Evolutionary conservation across 306 rosid genomes (phyloP).

Genomic region (Fagus sylvatica): DNA sequence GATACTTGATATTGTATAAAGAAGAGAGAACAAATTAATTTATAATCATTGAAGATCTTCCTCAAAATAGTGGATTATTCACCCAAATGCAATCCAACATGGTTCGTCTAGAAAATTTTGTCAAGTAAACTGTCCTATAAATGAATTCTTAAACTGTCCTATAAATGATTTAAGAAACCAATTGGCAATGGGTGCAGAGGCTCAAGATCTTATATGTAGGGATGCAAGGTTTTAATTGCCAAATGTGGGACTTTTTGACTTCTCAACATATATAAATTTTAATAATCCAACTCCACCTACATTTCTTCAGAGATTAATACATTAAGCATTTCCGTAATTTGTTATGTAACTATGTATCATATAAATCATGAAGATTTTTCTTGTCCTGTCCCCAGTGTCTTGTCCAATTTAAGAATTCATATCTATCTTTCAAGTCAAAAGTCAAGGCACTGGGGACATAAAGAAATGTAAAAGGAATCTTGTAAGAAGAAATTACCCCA

Average conservation of each 20-base stretch:
- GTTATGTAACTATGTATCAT: neutral
- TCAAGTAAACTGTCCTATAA: neutral
- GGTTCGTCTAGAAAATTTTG: neutral
- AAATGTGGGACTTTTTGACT: too few species aligned
- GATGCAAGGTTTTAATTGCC: too few species aligned
- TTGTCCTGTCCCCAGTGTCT: neutral
- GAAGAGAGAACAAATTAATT: neutral
- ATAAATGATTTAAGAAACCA: too few species aligned
- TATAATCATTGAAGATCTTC: neutral
- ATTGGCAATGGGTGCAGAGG: too few species aligned
- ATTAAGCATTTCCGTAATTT: neutral
- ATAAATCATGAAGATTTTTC: neutral
- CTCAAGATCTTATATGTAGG: too few species aligned
- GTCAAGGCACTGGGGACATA: neutral
- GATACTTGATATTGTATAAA: neutral
- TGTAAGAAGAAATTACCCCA: conserved; percentile 53
- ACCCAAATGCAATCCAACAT: neutral
- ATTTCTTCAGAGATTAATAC: neutral
- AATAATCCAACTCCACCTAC: neutral
- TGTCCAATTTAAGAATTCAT: neutral
- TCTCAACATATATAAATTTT: too few species aligned
- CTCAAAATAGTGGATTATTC: neutral
- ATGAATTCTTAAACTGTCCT: too few species aligned
- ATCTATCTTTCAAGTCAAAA: neutral
- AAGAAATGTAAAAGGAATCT: conserved; percentile 16